phyloP scores from a whole-genome alignment of 257 asterid species.

The Plantago elongata region DNA sequence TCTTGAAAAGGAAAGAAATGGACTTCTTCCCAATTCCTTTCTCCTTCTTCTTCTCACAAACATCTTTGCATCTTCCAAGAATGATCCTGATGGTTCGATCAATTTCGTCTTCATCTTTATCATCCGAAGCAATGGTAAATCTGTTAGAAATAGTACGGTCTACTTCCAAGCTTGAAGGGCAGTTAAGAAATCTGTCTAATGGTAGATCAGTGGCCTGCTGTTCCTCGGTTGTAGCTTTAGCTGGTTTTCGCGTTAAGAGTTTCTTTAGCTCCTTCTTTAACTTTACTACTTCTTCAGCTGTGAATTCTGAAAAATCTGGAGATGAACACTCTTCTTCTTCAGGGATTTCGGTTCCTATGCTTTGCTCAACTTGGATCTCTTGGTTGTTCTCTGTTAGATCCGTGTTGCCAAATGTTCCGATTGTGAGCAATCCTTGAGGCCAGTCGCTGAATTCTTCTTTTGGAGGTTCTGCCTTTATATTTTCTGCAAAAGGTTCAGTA shows the following conservation, averaged over 20 bases:
- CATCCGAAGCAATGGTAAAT: conserved; percentile 43
- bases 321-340: conserved; percentile 45
- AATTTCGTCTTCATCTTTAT: conserved; percentile 73
- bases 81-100: conserved; percentile 83
- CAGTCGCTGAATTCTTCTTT: conserved; percentile 67
- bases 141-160: conserved; percentile 58
- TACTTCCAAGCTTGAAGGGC: conserved; percentile 89
- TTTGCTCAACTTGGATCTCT: conserved; percentile 27
- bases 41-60: conserved; percentile 52
- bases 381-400: conserved; percentile 25
- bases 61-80: conserved; percentile 81
- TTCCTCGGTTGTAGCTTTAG: conserved; percentile 23
- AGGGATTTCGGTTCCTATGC: conserved; percentile 23
- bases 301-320: conserved; percentile 72
- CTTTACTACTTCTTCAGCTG: conserved; percentile 72
- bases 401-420: conserved; percentile 78
- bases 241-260: conserved; percentile 51
- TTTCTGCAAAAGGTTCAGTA: conserved; percentile 32
- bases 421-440: conserved; percentile 67
- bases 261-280: conserved; percentile 58
- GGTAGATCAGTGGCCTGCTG: conserved; percentile 46
- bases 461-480: conserved; percentile 33
- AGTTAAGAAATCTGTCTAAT: conserved; percentile 80
- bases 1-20: conserved; percentile 70
- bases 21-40: conserved; percentile 61